A percentile compares a stretch with the other conserved stretches of the same genome.
Conservation (phyloP, 495 filamentous ascomycete species). For the Sordaria brevicollis region DNA sequence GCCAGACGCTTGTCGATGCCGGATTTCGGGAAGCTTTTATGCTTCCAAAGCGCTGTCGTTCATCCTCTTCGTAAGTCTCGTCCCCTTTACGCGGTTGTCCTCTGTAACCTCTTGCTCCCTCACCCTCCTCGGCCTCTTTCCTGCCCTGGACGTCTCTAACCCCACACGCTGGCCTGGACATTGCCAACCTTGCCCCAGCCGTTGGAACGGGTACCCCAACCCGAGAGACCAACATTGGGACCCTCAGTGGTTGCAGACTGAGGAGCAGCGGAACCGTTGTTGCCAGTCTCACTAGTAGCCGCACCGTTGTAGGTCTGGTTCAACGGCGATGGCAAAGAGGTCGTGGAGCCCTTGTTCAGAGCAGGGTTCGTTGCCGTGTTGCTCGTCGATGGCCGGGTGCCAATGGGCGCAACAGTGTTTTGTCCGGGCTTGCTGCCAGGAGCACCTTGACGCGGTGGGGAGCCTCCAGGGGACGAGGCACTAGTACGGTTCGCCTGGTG, state of each 20-base stretch:
- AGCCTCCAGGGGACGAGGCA: conserved; percentile 82
- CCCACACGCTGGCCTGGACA: conserved; percentile 70
- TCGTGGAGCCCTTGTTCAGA: conserved; percentile 77
- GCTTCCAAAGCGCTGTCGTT: background rate
- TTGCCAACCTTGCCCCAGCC: conserved; percentile 68
- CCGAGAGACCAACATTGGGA: conserved; percentile 30
- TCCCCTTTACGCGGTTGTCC: background rate
- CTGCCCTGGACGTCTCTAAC: conserved; percentile 30
- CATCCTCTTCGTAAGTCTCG: background rate
- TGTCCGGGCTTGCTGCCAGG: conserved; percentile 40
- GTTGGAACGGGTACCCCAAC: conserved; percentile 62
- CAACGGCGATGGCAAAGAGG: conserved; percentile 80
- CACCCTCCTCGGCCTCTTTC: background rate
- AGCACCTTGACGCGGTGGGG: conserved; percentile 59
- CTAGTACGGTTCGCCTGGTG: conserved; percentile 81
- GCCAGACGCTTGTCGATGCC: background rate
- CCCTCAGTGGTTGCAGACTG: conserved; percentile 29
- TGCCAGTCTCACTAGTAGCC: conserved; percentile 24
- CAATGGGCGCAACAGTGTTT: conserved; percentile 75
- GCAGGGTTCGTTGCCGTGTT: conserved; percentile 51
- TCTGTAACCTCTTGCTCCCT: background rate
- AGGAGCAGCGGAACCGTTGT: conserved; percentile 22
- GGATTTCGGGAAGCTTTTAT: background rate
- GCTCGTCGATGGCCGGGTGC: conserved; percentile 62
- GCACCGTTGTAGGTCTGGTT: conserved; percentile 61